A percentile compares a stretch with the other conserved stretches of the same genome.
Evolutionary conservation across 495 filamentous ascomycete genomes (phyloP).

Genomic region (Clohesyomyces aquaticus): DNA sequence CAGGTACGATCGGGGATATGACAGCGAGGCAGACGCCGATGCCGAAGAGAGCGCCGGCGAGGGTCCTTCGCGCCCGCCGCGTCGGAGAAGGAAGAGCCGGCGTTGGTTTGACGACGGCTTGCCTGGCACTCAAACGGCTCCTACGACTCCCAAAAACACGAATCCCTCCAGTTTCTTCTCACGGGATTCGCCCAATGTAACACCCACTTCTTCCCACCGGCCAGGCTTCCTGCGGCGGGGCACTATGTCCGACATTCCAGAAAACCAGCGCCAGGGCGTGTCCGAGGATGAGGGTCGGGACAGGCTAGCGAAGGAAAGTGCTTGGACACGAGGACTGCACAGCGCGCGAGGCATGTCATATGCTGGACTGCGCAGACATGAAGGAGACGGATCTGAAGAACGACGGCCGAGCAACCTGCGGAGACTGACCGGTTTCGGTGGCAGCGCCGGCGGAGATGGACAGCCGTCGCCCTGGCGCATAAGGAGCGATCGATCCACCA

Average conservation of each 20-base stretch:
- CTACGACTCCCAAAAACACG: conserved; percentile 60
- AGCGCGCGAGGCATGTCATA: conserved; percentile 62
- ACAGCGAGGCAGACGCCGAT: conserved; percentile 48
- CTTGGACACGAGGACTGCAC: conserved; percentile 60
- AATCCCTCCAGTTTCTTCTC: conserved; percentile 40
- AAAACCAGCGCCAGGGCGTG: conserved; percentile 69
- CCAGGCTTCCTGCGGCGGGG: conserved; percentile 66
- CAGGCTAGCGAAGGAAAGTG: conserved; percentile 61
- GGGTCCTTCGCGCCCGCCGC: conserved; percentile 37
- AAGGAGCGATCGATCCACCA: conserved; percentile 66
- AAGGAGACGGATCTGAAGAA: conserved; percentile 48
- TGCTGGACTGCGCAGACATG: conserved; percentile 47
- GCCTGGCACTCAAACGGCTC: conserved; percentile 56
- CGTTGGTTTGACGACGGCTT: conserved; percentile 39
- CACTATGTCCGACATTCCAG: conserved; percentile 67
- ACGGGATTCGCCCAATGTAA: conserved; percentile 35
- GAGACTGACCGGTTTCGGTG: conserved; percentile 72
- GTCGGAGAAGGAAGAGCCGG: conserved; percentile 44
- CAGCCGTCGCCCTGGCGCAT: conserved; percentile 56
- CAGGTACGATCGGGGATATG: conserved; percentile 35
- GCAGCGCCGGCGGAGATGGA: conserved; percentile 56
- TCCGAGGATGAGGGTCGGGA: conserved; percentile 91
- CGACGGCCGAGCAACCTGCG: conserved; percentile 73
- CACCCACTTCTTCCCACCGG: conserved; percentile 35
- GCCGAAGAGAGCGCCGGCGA: conserved; percentile 49